Conservation (phyloP, 1,139 yeast genomes). For the Lodderomyces beijingensis region DNA sequence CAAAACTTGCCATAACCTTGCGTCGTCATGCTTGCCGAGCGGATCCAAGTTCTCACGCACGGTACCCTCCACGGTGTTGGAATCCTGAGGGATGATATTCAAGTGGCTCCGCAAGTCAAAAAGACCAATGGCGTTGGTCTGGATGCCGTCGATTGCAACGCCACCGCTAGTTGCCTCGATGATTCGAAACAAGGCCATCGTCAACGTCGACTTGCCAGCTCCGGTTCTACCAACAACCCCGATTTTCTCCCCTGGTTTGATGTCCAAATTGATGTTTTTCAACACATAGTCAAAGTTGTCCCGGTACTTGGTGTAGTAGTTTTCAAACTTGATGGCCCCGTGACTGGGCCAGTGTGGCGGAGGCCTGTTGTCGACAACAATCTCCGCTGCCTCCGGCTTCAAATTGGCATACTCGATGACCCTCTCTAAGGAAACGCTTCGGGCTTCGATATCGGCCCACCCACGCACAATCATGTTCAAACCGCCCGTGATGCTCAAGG, state of each 20-base stretch:
- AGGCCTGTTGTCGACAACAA: slow-evolving; percentile 20
- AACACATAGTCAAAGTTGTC: slow-evolving; percentile 35
- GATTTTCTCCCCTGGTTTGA: slow-evolving; percentile 31
- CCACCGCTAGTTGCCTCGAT: slow-evolving; percentile 32
- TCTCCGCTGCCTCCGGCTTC: slow-evolving; percentile 30
- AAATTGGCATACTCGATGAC: slow-evolving; percentile 32
- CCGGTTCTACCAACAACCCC: slow-evolving; percentile 43
- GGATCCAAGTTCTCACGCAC: slow-evolving; percentile 37
- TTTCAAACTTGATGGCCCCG: slow-evolving; percentile 26
- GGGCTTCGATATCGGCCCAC: slow-evolving; percentile 35
- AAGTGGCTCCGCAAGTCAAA: slow-evolving; percentile 31
- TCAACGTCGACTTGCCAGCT: slow-evolving; percentile 38
- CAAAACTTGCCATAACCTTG: slow-evolving; percentile 29
- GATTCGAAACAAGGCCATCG: slow-evolving; percentile 36
- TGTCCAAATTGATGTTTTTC: slow-evolving; percentile 22
- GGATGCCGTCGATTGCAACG: slow-evolving; percentile 29
- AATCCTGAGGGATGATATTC: slow-evolving; percentile 38
- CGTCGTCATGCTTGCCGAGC: slow-evolving; percentile 24
- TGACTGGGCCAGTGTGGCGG: slow-evolving; percentile 31
- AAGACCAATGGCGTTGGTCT: slow-evolving; percentile 29
- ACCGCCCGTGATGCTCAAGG: slow-evolving; percentile 28
- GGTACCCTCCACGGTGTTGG: slow-evolving; percentile 33
- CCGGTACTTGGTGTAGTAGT: slow-evolving; percentile 33
- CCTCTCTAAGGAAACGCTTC: slow-evolving; percentile 33
- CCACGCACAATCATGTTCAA: slow-evolving; percentile 29